A percentile compares a stretch with the other conserved stretches of the same genome.
These are phyloP conservation scores for Candida lessepsii DNA, from an alignment of 805 yeast species.

Conservation along the genomic window DNA sequence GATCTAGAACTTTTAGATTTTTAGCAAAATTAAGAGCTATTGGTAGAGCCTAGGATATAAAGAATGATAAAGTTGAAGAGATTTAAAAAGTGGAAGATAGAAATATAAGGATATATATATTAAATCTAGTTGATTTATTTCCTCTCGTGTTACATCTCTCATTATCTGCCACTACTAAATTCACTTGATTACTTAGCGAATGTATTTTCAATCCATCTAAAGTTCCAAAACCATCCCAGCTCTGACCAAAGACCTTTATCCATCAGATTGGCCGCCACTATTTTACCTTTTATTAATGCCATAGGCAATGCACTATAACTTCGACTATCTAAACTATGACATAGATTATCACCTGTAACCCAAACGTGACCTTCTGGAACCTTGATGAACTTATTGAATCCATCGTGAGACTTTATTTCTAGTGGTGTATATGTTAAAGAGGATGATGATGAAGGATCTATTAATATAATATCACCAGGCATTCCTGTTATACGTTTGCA, in stretches of 20 bases:
- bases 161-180: too few relatives aligned
- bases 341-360: slow-evolving; percentile 94
- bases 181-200: slow-evolving; percentile 23
- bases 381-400: slow-evolving; percentile 55
- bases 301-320: slow-evolving; percentile 87
- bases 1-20: slow-evolving; percentile 63
- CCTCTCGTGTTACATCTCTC: too few relatives aligned
- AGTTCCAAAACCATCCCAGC: slow-evolving; percentile 37
- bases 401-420: slow-evolving; percentile 33
- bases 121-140: too few relatives aligned
- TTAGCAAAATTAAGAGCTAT: slow-evolving; percentile 33
- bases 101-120: slow-evolving; percentile 1
- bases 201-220: slow-evolving; percentile 54
- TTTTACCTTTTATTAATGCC: slow-evolving; percentile 84
- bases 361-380: slow-evolving; percentile 96
- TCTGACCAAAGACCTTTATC: slow-evolving; percentile 45
- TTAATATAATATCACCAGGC: slow-evolving; percentile 85
- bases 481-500: slow-evolving; percentile 93
- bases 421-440: slow-evolving; percentile 33
- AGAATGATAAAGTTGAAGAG: too few relatives aligned
- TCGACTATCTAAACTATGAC: slow-evolving; percentile 85
- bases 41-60: slow-evolving; percentile 28
- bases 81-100: not conserved
- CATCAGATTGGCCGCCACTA: slow-evolving; percentile 63
- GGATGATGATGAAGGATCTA: slow-evolving; percentile 73